Base-by-base conservation (phyloP, 805 yeast genomes). In the Torulaspora maleeae region DNA sequence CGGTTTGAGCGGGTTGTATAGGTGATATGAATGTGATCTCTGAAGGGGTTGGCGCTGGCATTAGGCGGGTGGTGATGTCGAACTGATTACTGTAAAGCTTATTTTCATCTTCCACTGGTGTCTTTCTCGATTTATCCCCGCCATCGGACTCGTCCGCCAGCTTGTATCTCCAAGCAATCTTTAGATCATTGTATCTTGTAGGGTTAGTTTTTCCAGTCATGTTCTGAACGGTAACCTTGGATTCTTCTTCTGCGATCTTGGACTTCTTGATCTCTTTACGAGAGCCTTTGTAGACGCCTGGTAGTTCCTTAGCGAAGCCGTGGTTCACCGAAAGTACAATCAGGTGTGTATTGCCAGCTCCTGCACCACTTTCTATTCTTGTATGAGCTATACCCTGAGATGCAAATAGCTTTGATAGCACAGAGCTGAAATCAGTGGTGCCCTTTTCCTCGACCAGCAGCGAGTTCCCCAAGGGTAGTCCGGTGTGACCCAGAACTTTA, bases 151-250 rank as follows among this genome's bases (percentile, higher is more conserved):
- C 67, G 40, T 70, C 69, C 19, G 70, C 71, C 43, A 72, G 66
- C 0, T 91, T 93, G 59, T 90, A 90, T 57, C 97, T 77, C 98
- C 98, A 90, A 1, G 98, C 97, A 54, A 90, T 90, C 60, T 82
- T 86, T 74, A 90, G 69, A 52, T 83, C 86, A 5, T 67, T 50
- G 37, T 53, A 50, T 45, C 63, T 54, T 13, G 55, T 41, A 35
- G 61, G 54, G 19, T 53, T 43, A 22, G 56, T 49, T 44, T 52
- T 49, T 27, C 75, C 77, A 2, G 78, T 64, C 56, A 83, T 59
- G 58, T 86, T 86, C 25, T 82, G 78, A 3, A 85, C 91, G 45
- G 86, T 80, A 5, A 86, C 59, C 54, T 81, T 78, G 10, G 78
- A 69, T 56, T 83, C 83, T 48, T 82, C 76, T 45, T 74, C 75